A percentile compares a stretch with the other conserved stretches of the same genome.
phyloP scores from a whole-genome alignment of 163 green algal genomes.

The Scenedesmus sp. region DNA sequence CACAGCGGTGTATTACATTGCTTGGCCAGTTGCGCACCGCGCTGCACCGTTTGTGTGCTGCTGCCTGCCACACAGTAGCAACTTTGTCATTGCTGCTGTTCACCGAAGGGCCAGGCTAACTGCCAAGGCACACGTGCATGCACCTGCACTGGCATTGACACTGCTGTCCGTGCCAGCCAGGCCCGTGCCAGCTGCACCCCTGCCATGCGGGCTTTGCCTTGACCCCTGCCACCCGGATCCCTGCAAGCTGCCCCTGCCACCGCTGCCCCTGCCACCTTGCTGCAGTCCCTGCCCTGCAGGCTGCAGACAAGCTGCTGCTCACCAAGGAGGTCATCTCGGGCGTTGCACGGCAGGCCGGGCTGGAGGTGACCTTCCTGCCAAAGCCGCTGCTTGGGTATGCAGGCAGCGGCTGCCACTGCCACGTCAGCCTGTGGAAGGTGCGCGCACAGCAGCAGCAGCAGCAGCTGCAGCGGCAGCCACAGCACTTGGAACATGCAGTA shows the following conservation, averaged over 20 bases:
- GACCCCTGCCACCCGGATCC: no score
- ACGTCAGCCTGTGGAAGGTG: slow-evolving; percentile 76
- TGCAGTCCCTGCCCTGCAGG: slow-evolving; percentile 57
- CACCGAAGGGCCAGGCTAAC: no score
- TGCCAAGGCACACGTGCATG: no score
- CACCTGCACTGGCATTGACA: not conserved
- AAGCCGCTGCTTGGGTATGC: slow-evolving; percentile 64
- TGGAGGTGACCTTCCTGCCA: slow-evolving; percentile 70
- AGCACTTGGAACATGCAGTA: not conserved
- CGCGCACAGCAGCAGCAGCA: not conserved
- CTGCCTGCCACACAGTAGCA: no score
- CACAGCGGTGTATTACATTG: no score
- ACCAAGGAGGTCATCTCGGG: slow-evolving; percentile 67
- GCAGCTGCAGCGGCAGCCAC: not conserved
- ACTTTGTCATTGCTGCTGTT: no score
- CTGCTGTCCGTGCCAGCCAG: not conserved
- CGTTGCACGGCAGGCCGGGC: slow-evolving; percentile 62
- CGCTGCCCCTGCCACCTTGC: not conserved
- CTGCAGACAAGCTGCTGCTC: slow-evolving; percentile 71
- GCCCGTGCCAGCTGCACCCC: no score
- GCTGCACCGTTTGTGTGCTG: no score
- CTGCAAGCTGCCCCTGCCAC: not conserved
- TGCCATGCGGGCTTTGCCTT: not conserved
- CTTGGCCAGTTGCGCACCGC: no score
- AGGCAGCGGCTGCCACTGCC: slow-evolving; percentile 72